These are phyloP conservation scores for Chondrostereum purpureum DNA, from an alignment of 1,284 basidiomycete species.

Conservation along the genomic window DNA sequence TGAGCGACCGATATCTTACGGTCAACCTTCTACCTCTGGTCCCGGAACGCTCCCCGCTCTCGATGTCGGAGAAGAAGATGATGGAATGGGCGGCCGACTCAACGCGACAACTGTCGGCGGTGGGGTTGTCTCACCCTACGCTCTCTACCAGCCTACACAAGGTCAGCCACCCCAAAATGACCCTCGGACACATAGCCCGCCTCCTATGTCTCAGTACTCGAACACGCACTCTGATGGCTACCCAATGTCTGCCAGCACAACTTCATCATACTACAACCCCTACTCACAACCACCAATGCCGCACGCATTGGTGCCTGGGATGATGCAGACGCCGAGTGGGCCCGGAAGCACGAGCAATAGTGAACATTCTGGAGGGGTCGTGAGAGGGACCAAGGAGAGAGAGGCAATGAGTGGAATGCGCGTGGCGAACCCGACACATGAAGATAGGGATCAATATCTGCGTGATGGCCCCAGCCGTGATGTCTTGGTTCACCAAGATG, in stretches of 20 bases:
- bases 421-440: not conserved
- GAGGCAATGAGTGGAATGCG: not conserved
- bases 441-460: not conserved
- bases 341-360: not conserved
- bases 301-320: not conserved
- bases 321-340: not conserved
- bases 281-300: not conserved
- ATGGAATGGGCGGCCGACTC: conserved; percentile 32
- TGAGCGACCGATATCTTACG: not conserved
- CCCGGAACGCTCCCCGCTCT: not conserved
- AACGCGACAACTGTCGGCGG: conserved; percentile 25
- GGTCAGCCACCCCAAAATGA: not conserved
- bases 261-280: not conserved
- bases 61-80: conserved; percentile 22
- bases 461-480: not conserved
- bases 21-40: conserved; percentile 1
- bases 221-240: not conserved
- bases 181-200: not conserved
- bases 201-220: not conserved
- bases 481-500: not conserved
- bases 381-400: not conserved
- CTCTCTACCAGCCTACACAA: not conserved
- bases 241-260: not conserved
- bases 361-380: not conserved
- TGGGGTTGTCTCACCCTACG: conserved; percentile 29